Evolutionary conservation across 257 asterid genomes (phyloP).

Genomic region (Nicotiana tomentosiformis): DNA sequence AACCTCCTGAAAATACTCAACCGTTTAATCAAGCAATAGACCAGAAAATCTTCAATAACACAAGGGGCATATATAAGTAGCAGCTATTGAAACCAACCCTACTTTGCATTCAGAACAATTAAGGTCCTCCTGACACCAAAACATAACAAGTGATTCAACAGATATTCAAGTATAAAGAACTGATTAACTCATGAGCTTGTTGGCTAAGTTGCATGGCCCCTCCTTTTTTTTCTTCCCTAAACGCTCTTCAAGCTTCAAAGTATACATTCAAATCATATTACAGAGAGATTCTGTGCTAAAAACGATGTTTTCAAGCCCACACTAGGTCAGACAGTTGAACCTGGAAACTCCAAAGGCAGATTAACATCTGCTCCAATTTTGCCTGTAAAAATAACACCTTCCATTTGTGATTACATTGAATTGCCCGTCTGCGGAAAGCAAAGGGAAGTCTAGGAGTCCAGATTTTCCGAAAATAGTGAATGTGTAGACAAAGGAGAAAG

Average conservation of each 20-base stretch:
- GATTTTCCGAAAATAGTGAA: not conserved
- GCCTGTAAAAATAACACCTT: not conserved
- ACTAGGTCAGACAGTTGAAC: not conserved
- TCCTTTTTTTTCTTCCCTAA: not conserved
- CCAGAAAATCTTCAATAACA: not conserved
- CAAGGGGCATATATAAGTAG: not conserved
- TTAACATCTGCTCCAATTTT: not conserved
- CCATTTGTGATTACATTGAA: not conserved
- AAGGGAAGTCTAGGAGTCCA: not conserved
- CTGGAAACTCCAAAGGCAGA: not conserved
- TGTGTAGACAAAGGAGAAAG: not conserved
- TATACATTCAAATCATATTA: not conserved
- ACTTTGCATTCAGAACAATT: not conserved
- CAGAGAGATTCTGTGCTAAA: not conserved
- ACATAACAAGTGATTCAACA: not conserved
- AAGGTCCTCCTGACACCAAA: not conserved
- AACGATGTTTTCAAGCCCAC: not conserved
- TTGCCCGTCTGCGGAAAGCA: not conserved
- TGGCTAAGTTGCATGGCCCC: not conserved
- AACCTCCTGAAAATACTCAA: constrained; percentile 49
- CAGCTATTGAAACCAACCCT: not conserved
- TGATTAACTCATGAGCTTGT: not conserved
- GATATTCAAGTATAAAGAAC: not conserved
- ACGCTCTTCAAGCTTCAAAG: not conserved
- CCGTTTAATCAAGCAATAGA: not conserved